A percentile compares a stretch with the other conserved stretches of the same genome.
Conservation (phyloP, 345 rosid species). For the Aegle marmelos region DNA sequence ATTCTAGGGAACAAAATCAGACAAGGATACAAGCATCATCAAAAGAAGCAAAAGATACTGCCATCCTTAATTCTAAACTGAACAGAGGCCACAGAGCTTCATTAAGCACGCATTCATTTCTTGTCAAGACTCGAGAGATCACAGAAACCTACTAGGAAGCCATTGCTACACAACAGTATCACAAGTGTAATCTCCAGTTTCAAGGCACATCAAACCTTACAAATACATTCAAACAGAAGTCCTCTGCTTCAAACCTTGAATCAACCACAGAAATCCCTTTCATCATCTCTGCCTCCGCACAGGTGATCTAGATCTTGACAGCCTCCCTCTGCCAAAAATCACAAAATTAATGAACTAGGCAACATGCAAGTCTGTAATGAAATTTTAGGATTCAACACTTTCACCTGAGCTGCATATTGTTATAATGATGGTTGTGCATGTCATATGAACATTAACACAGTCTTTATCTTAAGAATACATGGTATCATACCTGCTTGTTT, state of each 20-base stretch:
- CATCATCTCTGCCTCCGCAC: constrained; percentile 47
- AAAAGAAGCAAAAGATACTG: not conserved
- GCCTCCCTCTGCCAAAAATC: constrained; percentile 51
- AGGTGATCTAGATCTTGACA: constrained; percentile 85
- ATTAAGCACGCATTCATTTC: not conserved
- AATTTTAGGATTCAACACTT: constrained; percentile 17
- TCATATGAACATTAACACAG: constrained; percentile 41
- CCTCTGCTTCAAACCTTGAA: not conserved
- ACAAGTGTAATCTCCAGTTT: not conserved
- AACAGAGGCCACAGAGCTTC: not conserved
- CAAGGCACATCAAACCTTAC: not conserved
- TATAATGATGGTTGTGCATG: constrained; percentile 25
- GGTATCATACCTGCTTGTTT: constrained; percentile 66
- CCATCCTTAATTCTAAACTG: not conserved
- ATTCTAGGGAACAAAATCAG: not conserved
- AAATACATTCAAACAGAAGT: not conserved
- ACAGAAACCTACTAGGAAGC: not conserved
- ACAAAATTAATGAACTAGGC: constrained; percentile 1
- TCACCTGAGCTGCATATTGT: constrained; percentile 57
- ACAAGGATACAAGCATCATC: not conserved
- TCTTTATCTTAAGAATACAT: constrained; percentile 28
- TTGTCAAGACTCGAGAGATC: not conserved
- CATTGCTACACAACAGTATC: not conserved
- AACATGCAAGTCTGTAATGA: not conserved
- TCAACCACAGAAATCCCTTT: not conserved